phyloP scores from a whole-genome alignment of 75 land plant species.

The Sequoiadendron giganteum region DNA sequence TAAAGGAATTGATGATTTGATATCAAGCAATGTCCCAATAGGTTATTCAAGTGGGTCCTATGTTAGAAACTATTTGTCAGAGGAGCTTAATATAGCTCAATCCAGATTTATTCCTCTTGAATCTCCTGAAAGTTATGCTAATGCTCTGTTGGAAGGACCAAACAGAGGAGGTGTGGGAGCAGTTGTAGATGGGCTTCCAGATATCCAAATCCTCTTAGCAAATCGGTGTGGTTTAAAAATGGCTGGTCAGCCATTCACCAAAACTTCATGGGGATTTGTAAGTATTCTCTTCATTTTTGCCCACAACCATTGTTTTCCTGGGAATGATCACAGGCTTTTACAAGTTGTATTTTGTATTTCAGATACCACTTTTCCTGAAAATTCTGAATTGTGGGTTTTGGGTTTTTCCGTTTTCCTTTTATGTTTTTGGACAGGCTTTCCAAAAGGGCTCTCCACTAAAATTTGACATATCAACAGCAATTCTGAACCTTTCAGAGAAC shows the following conservation, averaged over 20 bases:
- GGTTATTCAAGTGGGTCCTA: conserved; percentile 63
- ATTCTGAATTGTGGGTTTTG: neutral
- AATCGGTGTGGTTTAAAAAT: conserved; percentile 23
- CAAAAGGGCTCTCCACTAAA: conserved; percentile 79
- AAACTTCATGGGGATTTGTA: conserved; percentile 66
- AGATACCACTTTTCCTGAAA: neutral
- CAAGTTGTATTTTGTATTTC: neutral
- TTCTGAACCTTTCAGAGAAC: conserved; percentile 69
- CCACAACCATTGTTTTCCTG: neutral
- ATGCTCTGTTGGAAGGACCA: conserved; percentile 40
- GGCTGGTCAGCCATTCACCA: conserved; percentile 52
- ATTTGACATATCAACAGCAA: conserved; percentile 80
- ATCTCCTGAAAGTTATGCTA: conserved; percentile 40
- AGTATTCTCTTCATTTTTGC: conserved; percentile 15
- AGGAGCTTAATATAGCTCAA: conserved; percentile 25
- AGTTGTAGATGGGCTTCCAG: conserved; percentile 63
- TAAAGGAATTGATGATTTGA: conserved; percentile 43
- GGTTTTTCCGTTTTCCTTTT: neutral
- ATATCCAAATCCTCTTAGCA: conserved; percentile 46
- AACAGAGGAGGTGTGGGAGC: conserved; percentile 55
- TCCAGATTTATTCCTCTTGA: conserved; percentile 31
- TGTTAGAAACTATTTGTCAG: conserved; percentile 34
- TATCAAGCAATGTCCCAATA: conserved; percentile 33
- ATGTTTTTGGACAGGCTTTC: conserved; percentile 53
- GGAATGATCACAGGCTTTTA: neutral